These are phyloP conservation scores for Silene coronaria DNA, from an alignment of 179 eudicot species.

Conservation along the genomic window DNA sequence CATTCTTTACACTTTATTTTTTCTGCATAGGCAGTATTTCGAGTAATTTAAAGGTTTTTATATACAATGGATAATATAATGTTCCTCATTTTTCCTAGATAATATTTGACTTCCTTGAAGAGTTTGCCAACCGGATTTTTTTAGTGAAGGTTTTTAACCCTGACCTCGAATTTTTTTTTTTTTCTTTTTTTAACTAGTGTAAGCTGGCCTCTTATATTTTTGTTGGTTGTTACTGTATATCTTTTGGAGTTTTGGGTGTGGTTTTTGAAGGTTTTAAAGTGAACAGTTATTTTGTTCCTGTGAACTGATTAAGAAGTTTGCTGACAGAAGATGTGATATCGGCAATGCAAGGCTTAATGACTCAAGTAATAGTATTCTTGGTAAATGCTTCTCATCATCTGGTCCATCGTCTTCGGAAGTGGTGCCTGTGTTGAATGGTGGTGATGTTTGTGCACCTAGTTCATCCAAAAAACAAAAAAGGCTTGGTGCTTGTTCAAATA, in stretches of 20 bases:
- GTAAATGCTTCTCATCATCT: constrained; percentile 20
- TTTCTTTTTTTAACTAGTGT: too few species aligned
- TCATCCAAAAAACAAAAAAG: constrained; percentile 42
- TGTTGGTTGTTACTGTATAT: not conserved
- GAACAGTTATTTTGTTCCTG: not conserved
- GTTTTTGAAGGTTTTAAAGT: constrained; percentile 6
- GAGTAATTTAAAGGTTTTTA: not conserved
- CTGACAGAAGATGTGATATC: constrained; percentile 17
- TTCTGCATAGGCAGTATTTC: not conserved
- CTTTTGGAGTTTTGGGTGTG: not conserved
- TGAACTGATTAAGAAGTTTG: constrained; percentile 5
- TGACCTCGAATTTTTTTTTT: not conserved
- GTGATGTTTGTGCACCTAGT: constrained; percentile 22
- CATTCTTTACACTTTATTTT: not conserved
- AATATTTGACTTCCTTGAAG: not conserved
- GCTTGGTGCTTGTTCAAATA: constrained; percentile 32
- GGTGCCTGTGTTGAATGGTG: constrained; percentile 23
- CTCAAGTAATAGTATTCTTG: constrained; percentile 7
- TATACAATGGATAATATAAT: not conserved
- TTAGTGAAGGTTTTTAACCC: not conserved
- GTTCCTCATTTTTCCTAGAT: not conserved
- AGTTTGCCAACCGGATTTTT: not conserved
- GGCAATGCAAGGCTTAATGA: constrained; percentile 18
- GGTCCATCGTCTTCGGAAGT: constrained; percentile 21
- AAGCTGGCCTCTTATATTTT: not conserved